Conservation (phyloP, 2,329 filamentous ascomycete genomes). For the Fusarium sp. region DNA sequence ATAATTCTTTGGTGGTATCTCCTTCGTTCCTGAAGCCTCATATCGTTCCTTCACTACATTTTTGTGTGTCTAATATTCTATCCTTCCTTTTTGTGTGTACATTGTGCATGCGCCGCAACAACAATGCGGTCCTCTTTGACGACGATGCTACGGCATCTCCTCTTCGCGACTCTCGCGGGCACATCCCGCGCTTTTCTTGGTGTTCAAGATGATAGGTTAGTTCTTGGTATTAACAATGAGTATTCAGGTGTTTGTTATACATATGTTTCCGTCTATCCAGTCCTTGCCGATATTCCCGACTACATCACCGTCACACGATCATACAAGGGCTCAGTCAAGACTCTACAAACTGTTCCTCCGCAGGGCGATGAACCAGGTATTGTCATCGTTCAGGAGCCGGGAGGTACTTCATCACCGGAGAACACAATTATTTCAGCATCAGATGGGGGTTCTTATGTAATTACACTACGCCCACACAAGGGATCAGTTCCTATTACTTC, state of each 20-base stretch:
- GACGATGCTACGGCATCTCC: constrained; percentile 13
- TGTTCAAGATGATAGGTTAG: constrained; percentile 37
- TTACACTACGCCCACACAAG: constrained; percentile 35
- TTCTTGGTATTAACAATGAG: constrained; percentile 37
- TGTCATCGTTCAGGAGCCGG: constrained; percentile 33
- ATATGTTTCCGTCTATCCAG: constrained; percentile 42
- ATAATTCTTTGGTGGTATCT: constrained; percentile 17
- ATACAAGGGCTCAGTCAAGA: constrained; percentile 32
- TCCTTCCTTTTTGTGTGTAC: constrained; percentile 11
- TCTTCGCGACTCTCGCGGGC: constrained; percentile 15
- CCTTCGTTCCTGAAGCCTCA: background rate
- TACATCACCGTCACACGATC: constrained; percentile 39
- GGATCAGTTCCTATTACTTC: constrained; percentile 26
- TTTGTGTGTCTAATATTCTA: background rate
- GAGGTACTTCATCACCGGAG: constrained; percentile 20
- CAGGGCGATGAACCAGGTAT: constrained; percentile 33
- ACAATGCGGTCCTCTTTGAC: constrained; percentile 25
- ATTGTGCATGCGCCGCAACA: background rate
- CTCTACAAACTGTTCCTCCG: constrained; percentile 34
- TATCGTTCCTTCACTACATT: background rate
- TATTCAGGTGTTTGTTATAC: constrained; percentile 40
- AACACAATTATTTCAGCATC: constrained; percentile 34
- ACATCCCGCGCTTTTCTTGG: constrained; percentile 15
- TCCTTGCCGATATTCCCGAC: constrained; percentile 29
- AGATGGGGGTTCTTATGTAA: constrained; percentile 27